Evolutionary conservation across 2,329 filamentous ascomycete genomes (phyloP), one percentile per base, ranked within the genome.

Genomic region (Apiospora saccharicola): DNA sequence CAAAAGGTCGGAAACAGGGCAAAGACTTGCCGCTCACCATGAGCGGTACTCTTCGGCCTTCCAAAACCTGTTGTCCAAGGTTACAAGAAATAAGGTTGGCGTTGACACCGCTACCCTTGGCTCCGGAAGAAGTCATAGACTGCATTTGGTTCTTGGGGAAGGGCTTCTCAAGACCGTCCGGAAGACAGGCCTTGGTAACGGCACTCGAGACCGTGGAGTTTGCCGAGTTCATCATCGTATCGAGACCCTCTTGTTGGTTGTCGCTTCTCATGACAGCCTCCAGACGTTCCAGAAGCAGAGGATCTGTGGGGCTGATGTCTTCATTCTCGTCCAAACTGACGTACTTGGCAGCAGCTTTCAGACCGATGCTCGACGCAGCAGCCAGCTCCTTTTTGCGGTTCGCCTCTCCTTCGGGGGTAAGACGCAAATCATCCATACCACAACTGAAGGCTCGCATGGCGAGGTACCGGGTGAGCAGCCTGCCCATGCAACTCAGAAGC

Each of bases 81-180:
- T 99, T 98, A 83, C 96, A 98, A 37, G 96, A 98, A 82, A 99
- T 99, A 73, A 98, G 90, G 79, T 97, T 98, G 69, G 96, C 96
- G 81, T 99, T 99, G 83, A 99, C 96, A 78, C 90, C 87, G 71
- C 90, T 93, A 80, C 96, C 96, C 85, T 99, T 99, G 70, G 96
- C 96, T 82, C 96, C 96, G 72, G 96, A 98, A 19, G 92, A 93
- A 30, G 96, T 99, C 96, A 99, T 99, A 75, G 94, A 91, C 86
- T 99, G 96, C 96, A 99, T 99, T 83, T 98, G 96, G 80, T 99
- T 99, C 80, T 92, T 93, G 0, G 96, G 96, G 83, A 99, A 99
- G 10, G 93, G 90, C 83, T 98, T 99, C 78, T 94, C 91, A 41
- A 99, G 89, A 57, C 94, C 94, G 26, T 86, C 84, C 0, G 96